These are phyloP conservation scores for Rossbeevera mucosa DNA, from an alignment of 768 basidiomycete genomes.

Conservation along the genomic window DNA sequence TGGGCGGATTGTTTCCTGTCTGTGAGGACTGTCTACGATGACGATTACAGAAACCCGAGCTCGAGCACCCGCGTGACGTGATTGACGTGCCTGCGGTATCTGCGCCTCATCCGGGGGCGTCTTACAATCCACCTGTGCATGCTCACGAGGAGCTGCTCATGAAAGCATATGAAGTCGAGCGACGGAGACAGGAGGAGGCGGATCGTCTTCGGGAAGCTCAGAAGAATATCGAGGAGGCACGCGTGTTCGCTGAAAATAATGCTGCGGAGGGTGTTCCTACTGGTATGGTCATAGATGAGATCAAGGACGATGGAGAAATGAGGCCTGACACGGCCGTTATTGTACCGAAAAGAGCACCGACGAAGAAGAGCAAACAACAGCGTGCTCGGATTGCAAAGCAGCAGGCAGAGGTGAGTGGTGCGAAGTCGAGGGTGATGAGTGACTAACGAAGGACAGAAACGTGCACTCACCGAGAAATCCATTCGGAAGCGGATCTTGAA, in stretches of 20 bases:
- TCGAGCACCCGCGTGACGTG: constrained; percentile 41
- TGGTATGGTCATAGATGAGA: constrained; percentile 64
- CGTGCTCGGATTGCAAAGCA: constrained; percentile 60
- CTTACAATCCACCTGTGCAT: constrained; percentile 80
- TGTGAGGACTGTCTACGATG: neutral
- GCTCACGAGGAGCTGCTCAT: constrained; percentile 70
- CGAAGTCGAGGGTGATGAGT: neutral
- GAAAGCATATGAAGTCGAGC: constrained; percentile 64
- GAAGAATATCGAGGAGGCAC: constrained; percentile 50
- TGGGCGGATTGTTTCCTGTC: constrained; percentile 18
- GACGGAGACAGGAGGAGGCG: constrained; percentile 48
- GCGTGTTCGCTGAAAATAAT: constrained; percentile 29
- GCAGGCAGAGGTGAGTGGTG: constrained; percentile 54
- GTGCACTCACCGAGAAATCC: constrained; percentile 53
- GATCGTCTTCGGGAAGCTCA: constrained; percentile 52
- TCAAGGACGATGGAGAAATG: constrained; percentile 38
- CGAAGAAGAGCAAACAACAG: constrained; percentile 60
- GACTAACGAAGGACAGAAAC: constrained; percentile 45
- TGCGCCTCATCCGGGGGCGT: constrained; percentile 76
- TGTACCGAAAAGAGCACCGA: constrained; percentile 39
- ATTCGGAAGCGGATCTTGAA: constrained; percentile 58
- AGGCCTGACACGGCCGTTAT: constrained; percentile 27
- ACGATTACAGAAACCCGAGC: constrained; percentile 47
- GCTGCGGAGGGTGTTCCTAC: constrained; percentile 37
- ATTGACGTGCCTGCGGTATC: constrained; percentile 65